These are phyloP conservation scores for Quercus parvula DNA, from an alignment of 306 rosid genomes.

Conservation along the genomic window DNA sequence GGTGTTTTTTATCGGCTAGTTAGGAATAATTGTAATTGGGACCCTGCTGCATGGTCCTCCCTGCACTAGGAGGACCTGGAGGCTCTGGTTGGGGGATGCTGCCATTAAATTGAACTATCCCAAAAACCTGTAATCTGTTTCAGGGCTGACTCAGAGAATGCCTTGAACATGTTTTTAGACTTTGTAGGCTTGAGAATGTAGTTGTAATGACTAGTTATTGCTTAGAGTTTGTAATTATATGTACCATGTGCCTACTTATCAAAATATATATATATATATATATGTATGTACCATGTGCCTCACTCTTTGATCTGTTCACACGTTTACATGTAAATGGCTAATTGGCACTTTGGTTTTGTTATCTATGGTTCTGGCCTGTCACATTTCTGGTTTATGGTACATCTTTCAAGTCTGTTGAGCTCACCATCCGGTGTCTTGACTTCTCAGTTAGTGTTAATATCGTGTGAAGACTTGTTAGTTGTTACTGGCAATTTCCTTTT, in stretches of 20 bases:
- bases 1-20: not conserved
- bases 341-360: not conserved
- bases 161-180: not conserved
- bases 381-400: not conserved
- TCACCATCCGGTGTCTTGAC: too few species aligned
- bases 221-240: not conserved
- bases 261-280: too few species aligned
- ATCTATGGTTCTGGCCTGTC: not conserved
- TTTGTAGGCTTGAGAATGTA: not conserved
- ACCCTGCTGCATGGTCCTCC: not conserved
- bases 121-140: not conserved
- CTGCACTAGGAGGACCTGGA: not conserved
- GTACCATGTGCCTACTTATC: not conserved
- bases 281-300: not conserved
- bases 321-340: not conserved
- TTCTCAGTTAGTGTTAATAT: too few species aligned
- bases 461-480: too few species aligned
- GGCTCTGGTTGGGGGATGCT: not conserved
- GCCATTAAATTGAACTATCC: not conserved
- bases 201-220: not conserved
- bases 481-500: too few species aligned
- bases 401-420: too few species aligned
- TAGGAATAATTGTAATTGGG: not conserved
- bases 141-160: not conserved
- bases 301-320: not conserved